These are phyloP conservation scores for Skeletonema tropicum DNA, from an alignment of 108 stramenopile genomes.

Conservation along the genomic window DNA sequence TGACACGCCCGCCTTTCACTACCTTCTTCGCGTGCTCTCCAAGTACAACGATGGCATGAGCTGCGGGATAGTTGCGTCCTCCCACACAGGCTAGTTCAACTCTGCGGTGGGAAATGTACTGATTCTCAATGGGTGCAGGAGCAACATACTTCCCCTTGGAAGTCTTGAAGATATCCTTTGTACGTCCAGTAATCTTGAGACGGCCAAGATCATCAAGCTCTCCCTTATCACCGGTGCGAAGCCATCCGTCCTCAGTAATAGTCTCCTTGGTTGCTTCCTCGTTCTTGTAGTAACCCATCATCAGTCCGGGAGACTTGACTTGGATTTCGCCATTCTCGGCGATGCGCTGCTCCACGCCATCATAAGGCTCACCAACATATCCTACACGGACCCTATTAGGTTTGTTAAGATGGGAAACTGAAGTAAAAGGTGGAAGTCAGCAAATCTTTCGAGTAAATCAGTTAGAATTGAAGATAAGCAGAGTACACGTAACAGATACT, in stretches of 20 bases:
- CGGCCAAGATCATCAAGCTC: conserved; percentile 72
- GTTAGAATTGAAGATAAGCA: neutral
- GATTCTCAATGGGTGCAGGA: conserved; percentile 80
- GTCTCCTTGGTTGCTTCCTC: conserved; percentile 81
- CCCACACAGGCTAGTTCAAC: conserved; percentile 79
- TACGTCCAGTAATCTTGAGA: conserved; percentile 88
- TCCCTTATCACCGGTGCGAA: conserved; percentile 88
- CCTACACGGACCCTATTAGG: conserved; percentile 61
- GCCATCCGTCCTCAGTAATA: conserved; percentile 82
- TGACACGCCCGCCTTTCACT: conserved; percentile 31
- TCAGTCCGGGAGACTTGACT: conserved; percentile 72
- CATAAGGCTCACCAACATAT: conserved; percentile 80
- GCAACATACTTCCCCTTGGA: conserved; percentile 84
- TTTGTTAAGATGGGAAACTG: conserved; percentile 58
- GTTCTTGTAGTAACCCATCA: conserved; percentile 89
- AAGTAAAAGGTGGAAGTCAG: neutral
- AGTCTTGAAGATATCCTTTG: conserved; percentile 88
- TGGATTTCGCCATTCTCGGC: conserved; percentile 78
- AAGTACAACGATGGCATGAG: conserved; percentile 66
- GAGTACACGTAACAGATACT: neutral
- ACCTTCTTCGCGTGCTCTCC: conserved; percentile 63
- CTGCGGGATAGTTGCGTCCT: conserved; percentile 70
- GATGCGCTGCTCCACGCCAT: conserved; percentile 74
- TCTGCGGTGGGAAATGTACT: conserved; percentile 51
- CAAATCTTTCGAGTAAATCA: neutral